Percentiles rank a stretch among this genome's conserved stretches.
Conservation (phyloP, 2,329 filamentous ascomycete species). For the Emergomyces pasteurianus region DNA sequence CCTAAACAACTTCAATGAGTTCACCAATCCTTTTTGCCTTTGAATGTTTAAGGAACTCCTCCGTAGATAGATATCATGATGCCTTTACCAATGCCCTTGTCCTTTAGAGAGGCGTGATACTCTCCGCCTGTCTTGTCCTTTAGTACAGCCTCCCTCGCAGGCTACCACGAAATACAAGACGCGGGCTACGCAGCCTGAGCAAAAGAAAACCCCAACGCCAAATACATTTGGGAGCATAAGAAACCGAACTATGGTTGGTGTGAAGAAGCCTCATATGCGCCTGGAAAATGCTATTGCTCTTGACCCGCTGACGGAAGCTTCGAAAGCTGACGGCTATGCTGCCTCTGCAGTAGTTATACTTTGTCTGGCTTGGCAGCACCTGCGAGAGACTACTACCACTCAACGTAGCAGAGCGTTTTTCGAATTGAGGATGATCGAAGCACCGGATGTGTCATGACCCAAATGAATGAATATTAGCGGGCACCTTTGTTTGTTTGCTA, state of each 20-base stretch:
- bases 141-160: neutral
- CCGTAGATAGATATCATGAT: neutral
- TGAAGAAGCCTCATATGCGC: neutral
- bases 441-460: neutral
- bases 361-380: neutral
- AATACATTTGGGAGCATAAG: neutral
- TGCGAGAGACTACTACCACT: neutral
- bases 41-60: neutral
- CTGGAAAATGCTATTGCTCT: neutral
- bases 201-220: neutral
- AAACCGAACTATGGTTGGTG: neutral
- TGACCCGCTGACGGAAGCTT: neutral
- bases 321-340: neutral
- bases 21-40: neutral
- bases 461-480: neutral
- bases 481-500: neutral
- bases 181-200: neutral
- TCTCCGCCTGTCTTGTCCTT: neutral
- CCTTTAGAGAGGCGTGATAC: neutral
- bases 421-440: neutral
- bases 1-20: neutral
- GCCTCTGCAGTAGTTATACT: no score
- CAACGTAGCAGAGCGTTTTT: neutral
- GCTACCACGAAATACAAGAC: neutral
- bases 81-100: neutral